phyloP scores from a whole-genome alignment of 2,329 filamentous ascomycete genomes.

The Penicillium sp. region DNA sequence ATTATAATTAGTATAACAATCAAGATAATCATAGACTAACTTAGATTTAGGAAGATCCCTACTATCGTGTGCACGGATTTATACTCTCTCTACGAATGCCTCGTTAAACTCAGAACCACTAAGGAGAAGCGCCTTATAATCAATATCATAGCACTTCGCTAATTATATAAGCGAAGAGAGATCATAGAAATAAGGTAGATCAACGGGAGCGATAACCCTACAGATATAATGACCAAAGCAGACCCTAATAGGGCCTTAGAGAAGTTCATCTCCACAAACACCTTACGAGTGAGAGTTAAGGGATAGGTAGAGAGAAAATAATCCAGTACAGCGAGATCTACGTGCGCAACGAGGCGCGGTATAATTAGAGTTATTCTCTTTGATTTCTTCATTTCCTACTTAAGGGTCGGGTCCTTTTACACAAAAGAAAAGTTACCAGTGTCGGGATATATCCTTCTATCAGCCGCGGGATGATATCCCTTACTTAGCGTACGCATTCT shows the following conservation, averaged over 20 bases:
- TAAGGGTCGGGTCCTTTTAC: neutral
- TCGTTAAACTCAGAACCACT: neutral
- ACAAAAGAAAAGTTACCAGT: conserved; percentile 4
- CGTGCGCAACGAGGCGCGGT: neutral
- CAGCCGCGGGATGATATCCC: too few species aligned
- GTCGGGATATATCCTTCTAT: too few species aligned
- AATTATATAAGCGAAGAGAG: conserved; percentile 13
- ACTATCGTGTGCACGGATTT: conserved; percentile 1
- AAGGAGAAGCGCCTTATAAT: conserved; percentile 3
- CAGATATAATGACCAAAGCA: conserved; percentile 8
- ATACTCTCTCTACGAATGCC: conserved; percentile 1
- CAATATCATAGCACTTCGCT: conserved; percentile 1
- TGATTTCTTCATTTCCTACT: neutral
- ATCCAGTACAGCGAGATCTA: conserved; percentile 4
- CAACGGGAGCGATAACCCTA: conserved; percentile 7
- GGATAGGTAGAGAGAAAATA: conserved; percentile 4
- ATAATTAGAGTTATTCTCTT: neutral
- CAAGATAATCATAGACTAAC: conserved; percentile 2
- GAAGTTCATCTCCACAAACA: conserved; percentile 9
- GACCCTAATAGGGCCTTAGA: conserved; percentile 7
- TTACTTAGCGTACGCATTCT: too few species aligned
- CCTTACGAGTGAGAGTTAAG: neutral
- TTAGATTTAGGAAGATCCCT: neutral
- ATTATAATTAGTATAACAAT: neutral
- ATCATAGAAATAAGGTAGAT: conserved; percentile 10